Evolutionary conservation across 352 stramenopile genomes (phyloP), one percentile per base, ranked within the genome.

Genomic region (Globisporangium alternatum): DNA sequence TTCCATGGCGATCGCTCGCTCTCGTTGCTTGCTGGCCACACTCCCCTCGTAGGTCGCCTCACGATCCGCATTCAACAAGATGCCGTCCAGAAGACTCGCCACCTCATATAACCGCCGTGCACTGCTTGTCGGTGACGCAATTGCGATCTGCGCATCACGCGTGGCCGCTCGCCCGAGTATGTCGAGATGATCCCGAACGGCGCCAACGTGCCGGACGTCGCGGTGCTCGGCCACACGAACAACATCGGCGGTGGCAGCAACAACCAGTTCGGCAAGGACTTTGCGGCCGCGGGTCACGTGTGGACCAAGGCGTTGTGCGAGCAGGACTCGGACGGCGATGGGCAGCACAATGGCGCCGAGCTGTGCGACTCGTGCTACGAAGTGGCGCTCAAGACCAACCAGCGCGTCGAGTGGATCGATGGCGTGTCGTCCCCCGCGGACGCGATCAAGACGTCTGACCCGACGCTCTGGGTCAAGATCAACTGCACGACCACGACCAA

Each of bases 361-460:
- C 65, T 90, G 0, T 80, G 81, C n/a, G 81, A 90, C 47, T 79
- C 80, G 8, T 72, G 74, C 58, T 90, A 81, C 54, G 65, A 64
- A 31, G 71, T 62, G 63, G 55, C 47, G 10, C 19, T 62, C 48
- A 64, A 60, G 5, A 60, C 37, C 37, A 67, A 59, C n/a, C 71
- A 69, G 13, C 43, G 19, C 9, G 53, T 58, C 19, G 33, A 51
- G 5, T 74, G 62, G 60, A 69, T 70, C n/a, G 56, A 48, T 0
- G 64, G 70, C 1, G 59, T 78, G 12, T 74, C 69, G 12, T 64
- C 67, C 37, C 69, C 66, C 2, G 61, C 57, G 5, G 55, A 71
- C 15, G 64, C 62, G 54, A 64, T 54, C 48, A 65, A 62, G 37
- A 78, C 52, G 9, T 68, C 68, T 9, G 56, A 74, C 43, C n/a